Evolutionary conservation across 2,329 filamentous ascomycete species (phyloP), one percentile per base, ranked within the genome.

Genomic region (Alternaria novae-zelandiae): DNA sequence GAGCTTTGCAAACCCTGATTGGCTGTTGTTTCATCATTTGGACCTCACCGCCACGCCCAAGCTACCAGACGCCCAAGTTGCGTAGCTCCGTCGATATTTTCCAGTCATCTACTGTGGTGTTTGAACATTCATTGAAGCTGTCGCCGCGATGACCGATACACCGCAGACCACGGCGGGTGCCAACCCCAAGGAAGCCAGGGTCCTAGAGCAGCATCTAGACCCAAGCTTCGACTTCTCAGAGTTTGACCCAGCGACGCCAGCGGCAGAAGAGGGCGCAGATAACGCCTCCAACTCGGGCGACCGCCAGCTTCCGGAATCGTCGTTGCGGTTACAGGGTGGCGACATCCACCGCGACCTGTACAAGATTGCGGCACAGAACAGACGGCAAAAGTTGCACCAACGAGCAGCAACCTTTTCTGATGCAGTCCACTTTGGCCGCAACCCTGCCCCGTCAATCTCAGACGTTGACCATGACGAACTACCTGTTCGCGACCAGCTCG

Each of bases 261-360:
- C 67, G 57, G 70, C 66, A 46, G 64, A 66, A 66, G 69, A 70
- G 30, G 72, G 72, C 58, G 50, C 65, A 41, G 72, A 73, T 20
- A 74, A 68, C 60, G 71, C 73, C 15, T 69, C 73, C 15, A 69
- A 66, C 43, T 70, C 73, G 11, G 54, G 62, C 21, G 55, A 63
- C 10, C 71, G 74, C 8, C 63, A 68, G 21, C 61, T 46, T 23
- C 78, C 80, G 47, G 87, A 90, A 63, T 93, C 90, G 2, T 94
- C 91, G 0, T 82, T 94, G 57, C 87, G 84, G 62, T 83, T 94
- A 4, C 91, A 91, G 73, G 91, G 91, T 55, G 91, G 91, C 44
- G 91, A 94, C 72, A 90, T 94, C 21, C 91, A 94, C 75, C 89
- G 91, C 32, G 90, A 92, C 71, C 86, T 94, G 32, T 94, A 91